Evolutionary conservation across 2,329 filamentous ascomycete species (phyloP), one percentile per base, ranked within the genome.

Genomic region (Chalaropsis ovoidea): DNA sequence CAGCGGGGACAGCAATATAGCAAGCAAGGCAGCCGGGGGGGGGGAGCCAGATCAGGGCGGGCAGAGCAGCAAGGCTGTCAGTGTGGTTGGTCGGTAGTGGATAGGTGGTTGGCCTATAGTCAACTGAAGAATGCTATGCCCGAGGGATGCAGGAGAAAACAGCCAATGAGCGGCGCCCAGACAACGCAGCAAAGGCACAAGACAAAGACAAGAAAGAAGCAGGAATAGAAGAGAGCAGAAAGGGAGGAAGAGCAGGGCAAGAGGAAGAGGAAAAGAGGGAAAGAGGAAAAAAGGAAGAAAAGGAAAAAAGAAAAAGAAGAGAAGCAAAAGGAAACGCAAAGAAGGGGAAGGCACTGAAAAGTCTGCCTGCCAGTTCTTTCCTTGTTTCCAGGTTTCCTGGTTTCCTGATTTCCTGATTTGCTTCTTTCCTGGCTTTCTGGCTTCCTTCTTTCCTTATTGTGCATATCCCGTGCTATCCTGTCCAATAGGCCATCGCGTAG

Each of bases 201-300:
- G 17, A 22, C 19, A 13, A 13, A 49, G 47, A 13, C 47, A 22
- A 49, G 47, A 49, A 19, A 4, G 47, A 49, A 54, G 49, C 24
- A 54, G 22, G 27, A 35, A 31, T 11, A 31, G 52, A 17, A 24
- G 22, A 60, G 35, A 62, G 15, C 17, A 31, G 27, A 24, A 39
- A 61, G 27, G 13, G 58, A 24, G 15, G 45, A 52, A 62, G 6
- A 42, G 56, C 15, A 63, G 52, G 41, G 22, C 27, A 66, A 31
- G 52, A 24, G 24, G 31, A 17, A 60, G 22, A n/a, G n/a, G 27
- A 5, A 43, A 41, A 63, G 19, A 60, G 39, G 24, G 15, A 58
- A 62, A 62, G 31, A 64, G 49, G 39, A 61, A 63, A 54, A 11
- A 49, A 64, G 49, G 31, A n/a, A 19, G 2, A 63, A 19, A 56